These are phyloP conservation scores for Geotrichum reessii DNA, from an alignment of 1,139 yeast species.

Conservation along the genomic window DNA sequence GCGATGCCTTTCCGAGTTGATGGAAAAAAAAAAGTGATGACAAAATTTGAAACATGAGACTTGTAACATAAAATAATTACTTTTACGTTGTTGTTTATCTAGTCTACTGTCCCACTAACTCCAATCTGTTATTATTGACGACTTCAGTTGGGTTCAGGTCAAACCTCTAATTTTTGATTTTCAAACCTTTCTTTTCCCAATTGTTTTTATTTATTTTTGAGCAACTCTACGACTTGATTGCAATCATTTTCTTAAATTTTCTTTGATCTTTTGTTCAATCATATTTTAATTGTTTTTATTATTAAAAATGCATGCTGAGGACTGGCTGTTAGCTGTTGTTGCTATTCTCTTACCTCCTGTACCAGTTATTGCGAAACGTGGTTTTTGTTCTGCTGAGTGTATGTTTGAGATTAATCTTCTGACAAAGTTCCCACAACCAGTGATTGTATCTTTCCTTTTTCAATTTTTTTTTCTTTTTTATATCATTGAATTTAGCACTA, in stretches of 20 bases:
- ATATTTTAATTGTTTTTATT: neutral
- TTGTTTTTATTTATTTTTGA: neutral
- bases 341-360: conserved; percentile 64
- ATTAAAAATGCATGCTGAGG: conserved; percentile 19
- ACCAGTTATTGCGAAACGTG: conserved; percentile 63
- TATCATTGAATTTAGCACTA: neutral
- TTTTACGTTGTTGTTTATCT: neutral
- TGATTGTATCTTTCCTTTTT: too few relatives aligned
- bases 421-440: neutral
- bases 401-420: conserved; percentile 22
- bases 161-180: too few relatives aligned
- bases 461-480: neutral
- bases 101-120: too few relatives aligned
- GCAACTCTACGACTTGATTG: neutral
- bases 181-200: neutral
- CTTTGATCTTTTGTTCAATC: neutral
- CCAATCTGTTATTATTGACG: neutral
- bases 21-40: neutral
- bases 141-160: neutral
- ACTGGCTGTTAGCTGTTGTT: conserved; percentile 18
- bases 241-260: neutral
- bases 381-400: conserved; percentile 54
- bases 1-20: neutral
- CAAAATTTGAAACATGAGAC: neutral
- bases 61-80: neutral